Evolutionary conservation across 306 rosid species (phyloP), one percentile per base, ranked within the genome.

Genomic region (Corylus americana): DNA sequence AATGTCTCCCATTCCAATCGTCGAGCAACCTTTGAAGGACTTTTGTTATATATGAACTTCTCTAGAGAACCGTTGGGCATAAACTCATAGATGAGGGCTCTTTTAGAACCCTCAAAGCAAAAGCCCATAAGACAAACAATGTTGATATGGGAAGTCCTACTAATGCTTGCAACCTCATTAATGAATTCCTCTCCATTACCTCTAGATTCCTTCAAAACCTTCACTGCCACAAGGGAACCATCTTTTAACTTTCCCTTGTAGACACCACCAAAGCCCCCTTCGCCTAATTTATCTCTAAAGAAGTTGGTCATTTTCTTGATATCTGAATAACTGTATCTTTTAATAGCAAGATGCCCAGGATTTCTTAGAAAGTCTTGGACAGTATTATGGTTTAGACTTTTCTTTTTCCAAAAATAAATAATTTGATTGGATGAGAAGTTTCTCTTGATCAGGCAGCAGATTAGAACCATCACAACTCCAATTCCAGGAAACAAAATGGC

Each of bases 181-280:
- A 70, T 70, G 70, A 87, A 87, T 70, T 82, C 88, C 7, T 87
- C 70, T 64, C 80, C 81, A 61, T 25, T 61, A 11, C 67, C 39
- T 61, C 0, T 27, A 11, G 67, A 61, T 25, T 27, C 35, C 11
- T 25, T 61, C 39, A 61, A 27, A 61, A 61, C 67, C 17, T 61
- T 61, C 7, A 87, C 77, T 0, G 90, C 90, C 27, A 87, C 86
- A 75, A 84, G 81, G 0, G 85, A 69, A 49, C 84, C 83, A 75
- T 86, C 85, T 11, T 45, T 70, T 59, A 86, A 87, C 55, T 86
- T 81, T 9, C 89, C 87, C 17, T 61, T 61, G 7, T 61, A 61
- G 35, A 61, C 67, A 17, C 9, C 2, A 61, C 18, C 67, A 61
- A 25, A 25, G 17, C 67, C 67, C 8, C 67, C 42, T 61, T 61